Base-by-base conservation (phyloP, 2,329 filamentous ascomycete species). In the Trichoderma simmonsii region DNA sequence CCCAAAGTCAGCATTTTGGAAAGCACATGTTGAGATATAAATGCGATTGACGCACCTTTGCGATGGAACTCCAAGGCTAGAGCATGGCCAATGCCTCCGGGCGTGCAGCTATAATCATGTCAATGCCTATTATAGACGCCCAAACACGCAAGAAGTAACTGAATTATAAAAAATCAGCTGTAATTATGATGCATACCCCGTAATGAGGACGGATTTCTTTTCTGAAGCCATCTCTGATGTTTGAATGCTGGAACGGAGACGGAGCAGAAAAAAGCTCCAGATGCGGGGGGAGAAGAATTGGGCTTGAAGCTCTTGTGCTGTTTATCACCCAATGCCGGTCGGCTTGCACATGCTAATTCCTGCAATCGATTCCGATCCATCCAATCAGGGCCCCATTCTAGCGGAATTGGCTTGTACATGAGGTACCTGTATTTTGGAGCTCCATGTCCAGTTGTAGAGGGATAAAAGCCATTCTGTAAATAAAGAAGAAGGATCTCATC, bases 31-130 rank as follows among this genome's bases (percentile, higher is more conserved):
- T 34, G 57, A 60, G 28, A 26, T 12, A 11, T 12, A 65, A 28
- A 28, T 21, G 14, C 12, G 1, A 1, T 57, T n/a, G 64, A 43
- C 30, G n/a, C 70, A 87, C 87, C 87, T 79, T 83, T 83, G 12
- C 77, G 80, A 51, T 88, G 84, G 66, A 89, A 89, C 73, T 87
- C 86, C 2, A 84, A 76, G 18, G 85, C 87, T 12, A 90, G 70
- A 3, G 85, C 85, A 76, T 88, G 83, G 51, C 88, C 88, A 72
- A 90, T 89, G 34, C 88, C 88, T 15, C 87, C 88, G 1, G 88
- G 86, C 7, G 87, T 86, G 76, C 88, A 89, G 15, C 88, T 89
- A 71, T 28, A 15, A 28, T n/a, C 11, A n/a, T n/a, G 39, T 43
- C 39, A 43, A 9, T 43, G 18, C 39, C 7, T 43, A 61, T 75